A percentile compares a stretch with the other conserved stretches of the same genome.
phyloP scores from a whole-genome alignment of 2,329 filamentous ascomycete genomes.

The Colletotrichum paranaense region DNA sequence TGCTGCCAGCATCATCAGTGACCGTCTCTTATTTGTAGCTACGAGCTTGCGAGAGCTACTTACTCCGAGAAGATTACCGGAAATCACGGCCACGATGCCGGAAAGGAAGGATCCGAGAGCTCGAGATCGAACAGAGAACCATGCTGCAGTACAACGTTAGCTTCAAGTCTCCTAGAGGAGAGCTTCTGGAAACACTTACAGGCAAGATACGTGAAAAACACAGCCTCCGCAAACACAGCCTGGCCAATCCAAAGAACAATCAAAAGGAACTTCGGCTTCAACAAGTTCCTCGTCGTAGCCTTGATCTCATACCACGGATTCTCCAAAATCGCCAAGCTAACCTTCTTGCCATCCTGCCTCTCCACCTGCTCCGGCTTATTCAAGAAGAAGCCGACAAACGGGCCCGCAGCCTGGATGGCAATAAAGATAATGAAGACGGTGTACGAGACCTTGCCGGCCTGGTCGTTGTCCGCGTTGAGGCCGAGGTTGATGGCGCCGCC shows the following conservation, averaged over 20 bases:
- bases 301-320: constrained; percentile 70
- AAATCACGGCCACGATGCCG: constrained; percentile 73
- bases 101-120: constrained; percentile 78
- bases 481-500: constrained; percentile 79
- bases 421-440: constrained; percentile 78
- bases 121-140: constrained; percentile 76
- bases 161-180: constrained; percentile 25
- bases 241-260: constrained; percentile 77
- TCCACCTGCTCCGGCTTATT: constrained; percentile 72
- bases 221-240: constrained; percentile 76
- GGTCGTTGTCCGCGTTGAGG: constrained; percentile 67
- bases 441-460: constrained; percentile 75
- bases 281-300: constrained; percentile 67
- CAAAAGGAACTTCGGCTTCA: constrained; percentile 71
- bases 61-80: constrained; percentile 74
- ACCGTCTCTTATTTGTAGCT: background rate
- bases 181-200: constrained; percentile 42
- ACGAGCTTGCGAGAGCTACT: constrained; percentile 37
- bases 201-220: constrained; percentile 76
- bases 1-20: constrained; percentile 42
- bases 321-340: constrained; percentile 68
- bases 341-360: constrained; percentile 72
- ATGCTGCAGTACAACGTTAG: constrained; percentile 52
- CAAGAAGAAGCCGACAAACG: constrained; percentile 72
- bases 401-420: constrained; percentile 73